Base-by-base conservation (phyloP, 148 eudicot genomes). In the Agrostemma githago region DNA sequence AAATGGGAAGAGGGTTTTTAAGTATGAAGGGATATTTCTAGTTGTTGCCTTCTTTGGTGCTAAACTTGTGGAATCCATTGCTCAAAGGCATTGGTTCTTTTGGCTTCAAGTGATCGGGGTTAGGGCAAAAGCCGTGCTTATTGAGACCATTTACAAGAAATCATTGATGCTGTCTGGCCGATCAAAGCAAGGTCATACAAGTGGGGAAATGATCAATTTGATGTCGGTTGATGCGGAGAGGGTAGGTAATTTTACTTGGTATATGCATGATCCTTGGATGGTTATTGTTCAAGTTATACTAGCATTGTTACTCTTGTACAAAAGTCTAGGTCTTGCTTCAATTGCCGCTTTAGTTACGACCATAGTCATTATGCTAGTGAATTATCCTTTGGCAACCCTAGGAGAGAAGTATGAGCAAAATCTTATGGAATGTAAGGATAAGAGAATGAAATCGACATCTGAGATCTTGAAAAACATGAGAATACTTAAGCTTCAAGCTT, bases 151-250 rank as follows among this genome's bases (percentile, higher is more conserved):
- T 81, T 88, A 88, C 67, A 75, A 81, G 41, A 88, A 88, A 79
- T 85, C 88, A 6, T 79, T 88, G 78, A 86, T 85, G 40, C 77
- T 88, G 40, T 88, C 92, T 0, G 73, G 84, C n/a, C 85, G 81
- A 38, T 86, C 92, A 40, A 88, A 78, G 80, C 86, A 86, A 59
- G 87, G 87, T 20, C 85, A 86, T 42, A 81, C 92, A 12, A 78
- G 84, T 60, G 92, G 92, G 54, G 92, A 88, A 72, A 88, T 88
- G 43, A 84, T 88, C 48, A 88, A 88, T 82, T 54, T 88, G 37
- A 86, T 88, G 92, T 73, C 89, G 17, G 89, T 88, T 71, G 92
- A 88, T 82, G 92, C 92, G 15, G 82, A 86, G 71, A 83, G 87
- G 70, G 70, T 88, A 37, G 85, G 84, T 34, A 79, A 79, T 20